Conservation (phyloP, 345 rosid genomes). For the Noccaea bulbosa region DNA sequence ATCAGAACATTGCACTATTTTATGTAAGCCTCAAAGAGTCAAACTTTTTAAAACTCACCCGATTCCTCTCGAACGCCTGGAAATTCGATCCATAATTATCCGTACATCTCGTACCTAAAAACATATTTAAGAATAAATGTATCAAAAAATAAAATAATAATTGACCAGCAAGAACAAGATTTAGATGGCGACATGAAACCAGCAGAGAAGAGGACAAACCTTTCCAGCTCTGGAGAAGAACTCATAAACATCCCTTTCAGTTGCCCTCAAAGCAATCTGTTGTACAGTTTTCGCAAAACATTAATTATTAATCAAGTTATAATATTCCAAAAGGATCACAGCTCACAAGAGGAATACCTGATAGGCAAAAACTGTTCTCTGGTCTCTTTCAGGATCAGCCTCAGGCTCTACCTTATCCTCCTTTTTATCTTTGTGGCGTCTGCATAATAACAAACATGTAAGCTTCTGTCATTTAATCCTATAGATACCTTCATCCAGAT, state of each 20-base stretch:
- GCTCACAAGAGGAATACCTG: slow-evolving; percentile 57
- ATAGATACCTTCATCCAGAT: slow-evolving; percentile 16
- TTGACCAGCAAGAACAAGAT: slow-evolving; percentile 14
- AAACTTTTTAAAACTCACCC: slow-evolving; percentile 57
- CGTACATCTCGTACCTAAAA: slow-evolving; percentile 97
- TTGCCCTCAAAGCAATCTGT: slow-evolving; percentile 92
- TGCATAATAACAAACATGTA: slow-evolving; percentile 47
- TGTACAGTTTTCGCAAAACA: slow-evolving; percentile 11
- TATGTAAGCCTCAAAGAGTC: neutral
- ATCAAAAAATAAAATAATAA: neutral
- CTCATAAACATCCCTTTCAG: slow-evolving; percentile 90
- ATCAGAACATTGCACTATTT: slow-evolving; percentile 1
- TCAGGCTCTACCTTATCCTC: slow-evolving; percentile 82
- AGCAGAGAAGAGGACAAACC: slow-evolving; percentile 51
- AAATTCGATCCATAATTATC: slow-evolving; percentile 95
- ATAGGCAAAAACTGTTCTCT: slow-evolving; percentile 98
- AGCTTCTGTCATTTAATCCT: slow-evolving; percentile 14
- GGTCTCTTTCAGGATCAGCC: slow-evolving; percentile 98
- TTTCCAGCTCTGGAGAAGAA: slow-evolving; percentile 98
- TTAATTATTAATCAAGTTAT: slow-evolving; percentile 26
- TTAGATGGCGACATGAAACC: slow-evolving; percentile 31
- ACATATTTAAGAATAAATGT: slow-evolving; percentile 7
- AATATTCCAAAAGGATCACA: slow-evolving; percentile 13
- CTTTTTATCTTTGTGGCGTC: slow-evolving; percentile 80
- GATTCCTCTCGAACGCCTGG: slow-evolving; percentile 95